Conservation (phyloP, 768 basidiomycete species). For the Cystoderma amianthinum region DNA sequence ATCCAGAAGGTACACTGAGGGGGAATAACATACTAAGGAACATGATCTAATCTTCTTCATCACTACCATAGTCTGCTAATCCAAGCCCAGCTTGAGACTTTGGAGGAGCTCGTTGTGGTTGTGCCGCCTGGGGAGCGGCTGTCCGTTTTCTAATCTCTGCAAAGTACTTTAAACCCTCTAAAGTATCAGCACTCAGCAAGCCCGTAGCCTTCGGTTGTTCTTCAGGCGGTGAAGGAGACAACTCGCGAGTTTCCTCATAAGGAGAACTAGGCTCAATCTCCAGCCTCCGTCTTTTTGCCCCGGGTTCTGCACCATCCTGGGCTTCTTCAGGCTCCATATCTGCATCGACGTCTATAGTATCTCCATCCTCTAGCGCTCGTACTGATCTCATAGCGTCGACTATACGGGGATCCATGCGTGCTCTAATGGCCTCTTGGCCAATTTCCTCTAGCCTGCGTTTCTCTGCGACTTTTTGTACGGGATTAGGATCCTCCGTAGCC, state of each 20-base stretch:
- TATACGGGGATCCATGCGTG: conserved; percentile 80
- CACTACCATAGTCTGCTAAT: conserved; percentile 76
- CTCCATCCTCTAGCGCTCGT: conserved; percentile 85
- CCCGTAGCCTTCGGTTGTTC: conserved; percentile 38
- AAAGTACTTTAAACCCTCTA: conserved; percentile 89
- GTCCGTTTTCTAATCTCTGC: conserved; percentile 78
- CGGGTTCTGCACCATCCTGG: conserved; percentile 21
- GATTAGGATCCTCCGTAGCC: conserved; percentile 99
- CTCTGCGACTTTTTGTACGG: conserved; percentile 80
- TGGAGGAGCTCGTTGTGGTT: conserved; percentile 20
- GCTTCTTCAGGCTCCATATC: conserved; percentile 22
- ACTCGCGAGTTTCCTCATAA: too few relatives aligned
- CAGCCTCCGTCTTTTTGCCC: conserved; percentile 24
- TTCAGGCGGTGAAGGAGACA: too few relatives aligned
- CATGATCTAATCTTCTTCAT: too few relatives aligned
- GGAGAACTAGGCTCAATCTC: conserved; percentile 21
- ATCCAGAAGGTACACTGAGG: too few relatives aligned
- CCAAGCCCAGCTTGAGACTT: conserved; percentile 43
- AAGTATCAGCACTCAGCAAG: conserved; percentile 73
- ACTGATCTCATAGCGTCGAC: conserved; percentile 85
- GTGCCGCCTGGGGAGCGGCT: conserved; percentile 24
- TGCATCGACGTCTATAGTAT: conserved; percentile 30
- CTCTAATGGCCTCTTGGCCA: conserved; percentile 82
- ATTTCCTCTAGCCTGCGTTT: conserved; percentile 76
- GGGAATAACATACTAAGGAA: too few relatives aligned